A percentile compares a stretch with the other conserved stretches of the same genome.
These are phyloP conservation scores for Saccharomycopsis synnaedendra DNA, from an alignment of 805 yeast species.

Conservation along the genomic window DNA sequence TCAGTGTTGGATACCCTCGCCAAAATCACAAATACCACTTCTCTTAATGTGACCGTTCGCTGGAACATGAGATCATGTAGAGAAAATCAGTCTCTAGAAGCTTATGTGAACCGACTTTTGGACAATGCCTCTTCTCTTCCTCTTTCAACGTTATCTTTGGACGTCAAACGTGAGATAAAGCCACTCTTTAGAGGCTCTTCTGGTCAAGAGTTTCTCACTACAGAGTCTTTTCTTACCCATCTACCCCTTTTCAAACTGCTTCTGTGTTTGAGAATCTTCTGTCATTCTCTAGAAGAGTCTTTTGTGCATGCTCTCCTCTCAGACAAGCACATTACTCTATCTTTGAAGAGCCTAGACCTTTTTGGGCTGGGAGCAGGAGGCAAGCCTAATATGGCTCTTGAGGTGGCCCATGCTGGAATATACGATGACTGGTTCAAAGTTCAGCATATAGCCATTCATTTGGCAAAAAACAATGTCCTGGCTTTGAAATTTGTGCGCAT, in stretches of 20 bases:
- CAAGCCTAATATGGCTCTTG: constrained; percentile 42
- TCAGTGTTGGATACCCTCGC: constrained; percentile 20
- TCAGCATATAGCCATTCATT: constrained; percentile 38
- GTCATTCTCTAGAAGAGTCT: constrained; percentile 22
- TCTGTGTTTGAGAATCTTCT: constrained; percentile 31
- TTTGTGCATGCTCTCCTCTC: constrained; percentile 22
- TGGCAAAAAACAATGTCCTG: constrained; percentile 22
- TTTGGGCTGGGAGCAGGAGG: constrained; percentile 42
- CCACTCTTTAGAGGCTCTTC: background rate
- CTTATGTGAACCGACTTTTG: constrained; percentile 8
- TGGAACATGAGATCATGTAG: constrained; percentile 24
- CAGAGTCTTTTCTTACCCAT: constrained; percentile 17
- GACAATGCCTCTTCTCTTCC: background rate
- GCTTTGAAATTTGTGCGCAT: constrained; percentile 33
- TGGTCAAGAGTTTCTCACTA: background rate
- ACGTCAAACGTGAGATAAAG: constrained; percentile 26
- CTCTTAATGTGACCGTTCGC: constrained; percentile 30
- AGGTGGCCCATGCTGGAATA: constrained; percentile 40
- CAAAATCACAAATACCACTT: constrained; percentile 22
- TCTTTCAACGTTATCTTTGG: constrained; percentile 19
- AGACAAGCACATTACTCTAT: constrained; percentile 13
- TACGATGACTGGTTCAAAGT: constrained; percentile 48
- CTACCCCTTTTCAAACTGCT: constrained; percentile 20
- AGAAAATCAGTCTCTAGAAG: constrained; percentile 15
- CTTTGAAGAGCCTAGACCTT: constrained; percentile 29